Percentiles rank a stretch among this genome's conserved stretches.
Conservation (phyloP, 106 monocot genomes). For the Platanthera guangdongensis region DNA sequence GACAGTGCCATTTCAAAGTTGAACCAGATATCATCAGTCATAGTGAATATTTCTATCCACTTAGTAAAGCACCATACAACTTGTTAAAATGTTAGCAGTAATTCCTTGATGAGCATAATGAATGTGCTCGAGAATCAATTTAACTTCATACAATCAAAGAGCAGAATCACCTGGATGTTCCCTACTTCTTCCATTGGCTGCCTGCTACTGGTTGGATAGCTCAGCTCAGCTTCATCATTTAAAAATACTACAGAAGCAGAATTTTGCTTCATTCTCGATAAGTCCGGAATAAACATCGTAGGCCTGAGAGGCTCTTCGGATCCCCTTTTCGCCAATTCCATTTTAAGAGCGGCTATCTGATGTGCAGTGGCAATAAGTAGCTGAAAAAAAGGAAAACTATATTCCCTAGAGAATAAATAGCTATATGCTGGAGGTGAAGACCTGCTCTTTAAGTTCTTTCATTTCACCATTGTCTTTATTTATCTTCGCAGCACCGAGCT, state of each 20-base stretch:
- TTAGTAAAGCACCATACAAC: neutral
- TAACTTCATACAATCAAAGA: neutral
- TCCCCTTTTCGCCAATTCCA: neutral
- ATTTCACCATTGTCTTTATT: slow-evolving; percentile 80
- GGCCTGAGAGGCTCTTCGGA: neutral
- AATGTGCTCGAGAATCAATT: neutral
- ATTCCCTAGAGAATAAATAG: neutral
- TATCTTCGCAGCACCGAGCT: slow-evolving; percentile 70
- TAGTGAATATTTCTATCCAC: neutral
- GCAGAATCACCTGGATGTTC: slow-evolving; percentile 37
- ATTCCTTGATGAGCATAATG: neutral
- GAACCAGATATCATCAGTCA: neutral
- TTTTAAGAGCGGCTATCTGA: slow-evolving; percentile 7
- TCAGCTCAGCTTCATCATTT: neutral
- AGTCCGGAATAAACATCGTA: slow-evolving; percentile 3
- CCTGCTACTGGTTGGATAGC: slow-evolving; percentile 13
- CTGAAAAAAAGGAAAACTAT: neutral
- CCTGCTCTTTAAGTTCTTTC: slow-evolving; percentile 91
- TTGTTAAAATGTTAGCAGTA: neutral
- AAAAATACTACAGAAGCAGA: neutral
- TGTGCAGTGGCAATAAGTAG: neutral
- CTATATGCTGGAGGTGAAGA: slow-evolving; percentile 7
- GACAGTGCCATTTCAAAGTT: neutral
- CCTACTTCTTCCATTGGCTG: slow-evolving; percentile 44
- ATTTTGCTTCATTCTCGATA: neutral